A percentile compares a stretch with the other conserved stretches of the same genome.
These are phyloP conservation scores for Platismatia glauca DNA, from an alignment of 495 filamentous ascomycete species.

Conservation along the genomic window DNA sequence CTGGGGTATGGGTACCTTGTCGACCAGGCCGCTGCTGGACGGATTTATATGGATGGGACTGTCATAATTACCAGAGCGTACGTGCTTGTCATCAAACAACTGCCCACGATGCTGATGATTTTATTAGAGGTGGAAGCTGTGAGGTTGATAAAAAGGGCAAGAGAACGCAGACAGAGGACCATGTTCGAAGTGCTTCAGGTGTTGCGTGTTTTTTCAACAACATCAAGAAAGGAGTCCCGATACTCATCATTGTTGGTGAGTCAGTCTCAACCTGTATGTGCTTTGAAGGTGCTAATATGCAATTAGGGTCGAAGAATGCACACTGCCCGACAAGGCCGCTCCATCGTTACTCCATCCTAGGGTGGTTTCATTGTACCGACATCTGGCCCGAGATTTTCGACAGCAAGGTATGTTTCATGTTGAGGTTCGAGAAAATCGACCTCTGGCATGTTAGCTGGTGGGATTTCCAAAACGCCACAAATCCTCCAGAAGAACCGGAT, in stretches of 20 bases:
- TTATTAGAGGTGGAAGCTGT: no score
- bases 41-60: conserved; percentile 54
- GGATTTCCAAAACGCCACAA: conserved; percentile 41
- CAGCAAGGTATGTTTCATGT: conserved; percentile 40
- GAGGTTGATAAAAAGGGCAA: no score
- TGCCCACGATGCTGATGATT: no score
- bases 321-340: no score
- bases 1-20: conserved; percentile 52
- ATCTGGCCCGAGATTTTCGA: conserved; percentile 59
- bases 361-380: conserved; percentile 61
- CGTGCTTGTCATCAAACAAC: background rate
- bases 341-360: conserved; percentile 64
- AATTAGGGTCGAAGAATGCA: no score
- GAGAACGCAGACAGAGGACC: no score
- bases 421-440: conserved; percentile 66
- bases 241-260: no score
- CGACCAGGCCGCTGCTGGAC: conserved; percentile 45
- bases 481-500: conserved; percentile 21
- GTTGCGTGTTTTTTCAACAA: no score
- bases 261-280: no score
- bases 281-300: no score
- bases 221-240: no score
- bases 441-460: conserved; percentile 59
- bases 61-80: conserved; percentile 60
- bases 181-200: no score